Evolutionary conservation across 208 protist species (phyloP).

Genomic region (Crithidia sp.): DNA sequence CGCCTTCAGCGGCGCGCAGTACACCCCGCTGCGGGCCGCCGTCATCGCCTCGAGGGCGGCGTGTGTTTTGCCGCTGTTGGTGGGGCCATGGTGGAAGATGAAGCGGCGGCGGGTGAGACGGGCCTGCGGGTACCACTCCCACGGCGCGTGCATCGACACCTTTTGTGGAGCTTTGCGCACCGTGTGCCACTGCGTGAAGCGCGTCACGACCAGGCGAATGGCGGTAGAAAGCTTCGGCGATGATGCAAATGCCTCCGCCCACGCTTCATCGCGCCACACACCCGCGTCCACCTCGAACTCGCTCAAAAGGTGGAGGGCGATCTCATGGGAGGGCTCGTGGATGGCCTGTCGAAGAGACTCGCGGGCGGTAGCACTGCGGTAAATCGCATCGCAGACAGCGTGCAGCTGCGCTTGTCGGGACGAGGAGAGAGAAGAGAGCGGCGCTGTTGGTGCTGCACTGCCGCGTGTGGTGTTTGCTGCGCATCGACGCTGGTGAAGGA

Average conservation of each 20-base stretch:
- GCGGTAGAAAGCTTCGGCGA: slow-evolving; percentile 18
- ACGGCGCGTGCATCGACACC: slow-evolving; percentile 73
- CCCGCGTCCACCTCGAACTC: slow-evolving; percentile 57
- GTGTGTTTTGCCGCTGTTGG: slow-evolving; percentile 96
- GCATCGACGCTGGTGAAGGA: neutral
- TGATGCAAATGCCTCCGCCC: slow-evolving; percentile 30
- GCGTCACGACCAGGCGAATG: slow-evolving; percentile 38
- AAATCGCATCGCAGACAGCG: slow-evolving; percentile 51
- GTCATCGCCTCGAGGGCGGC: slow-evolving; percentile 71
- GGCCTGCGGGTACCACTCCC: slow-evolving; percentile 87
- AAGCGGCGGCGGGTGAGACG: slow-evolving; percentile 76
- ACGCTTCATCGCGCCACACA: slow-evolving; percentile 31
- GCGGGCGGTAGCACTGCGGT: slow-evolving; percentile 50
- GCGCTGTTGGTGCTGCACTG: neutral
- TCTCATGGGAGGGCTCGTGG: slow-evolving; percentile 74
- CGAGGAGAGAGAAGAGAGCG: neutral
- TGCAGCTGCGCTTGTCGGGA: slow-evolving; percentile 20
- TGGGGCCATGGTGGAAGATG: slow-evolving; percentile 93
- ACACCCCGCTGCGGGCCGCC: slow-evolving; percentile 80
- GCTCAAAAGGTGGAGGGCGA: slow-evolving; percentile 49
- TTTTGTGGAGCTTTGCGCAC: slow-evolving; percentile 54
- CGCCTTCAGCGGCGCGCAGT: slow-evolving; percentile 94
- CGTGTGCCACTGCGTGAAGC: slow-evolving; percentile 72
- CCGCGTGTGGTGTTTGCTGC: too few relatives aligned
- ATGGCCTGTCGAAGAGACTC: slow-evolving; percentile 57